Conservation (phyloP, 139 green algal species). For the Desmodesmus armatus region DNA sequence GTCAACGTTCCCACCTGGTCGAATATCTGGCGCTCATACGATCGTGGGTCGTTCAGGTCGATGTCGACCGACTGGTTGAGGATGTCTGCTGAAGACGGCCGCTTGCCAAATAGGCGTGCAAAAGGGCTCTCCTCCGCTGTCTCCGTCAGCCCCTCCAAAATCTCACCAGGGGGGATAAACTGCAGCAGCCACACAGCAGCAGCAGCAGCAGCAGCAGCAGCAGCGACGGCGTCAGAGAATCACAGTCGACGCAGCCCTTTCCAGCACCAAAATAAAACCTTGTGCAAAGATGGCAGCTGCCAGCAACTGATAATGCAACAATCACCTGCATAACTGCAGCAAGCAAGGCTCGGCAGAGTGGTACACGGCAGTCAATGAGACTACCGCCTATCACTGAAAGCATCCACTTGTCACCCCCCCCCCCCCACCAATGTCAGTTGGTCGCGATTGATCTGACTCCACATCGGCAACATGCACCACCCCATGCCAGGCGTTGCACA, state of each 20-base stretch:
- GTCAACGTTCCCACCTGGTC: conserved; percentile 44
- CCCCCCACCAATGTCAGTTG: no score
- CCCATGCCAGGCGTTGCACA: not conserved
- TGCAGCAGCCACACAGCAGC: conserved; percentile 7
- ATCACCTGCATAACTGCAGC: no score
- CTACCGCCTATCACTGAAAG: no score
- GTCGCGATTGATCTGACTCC: no score
- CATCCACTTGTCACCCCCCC: no score
- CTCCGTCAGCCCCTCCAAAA: conserved; percentile 34
- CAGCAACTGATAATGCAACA: no score
- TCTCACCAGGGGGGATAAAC: conserved; percentile 33
- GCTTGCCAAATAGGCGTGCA: conserved; percentile 25
- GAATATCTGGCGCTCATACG: conserved; percentile 50
- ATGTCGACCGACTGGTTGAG: conserved; percentile 44
- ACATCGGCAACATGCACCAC: not conserved
- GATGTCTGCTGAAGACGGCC: no score
- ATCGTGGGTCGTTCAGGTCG: conserved; percentile 47
- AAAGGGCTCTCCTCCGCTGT: conserved; percentile 38
- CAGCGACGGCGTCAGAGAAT: not conserved
- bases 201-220: conserved; percentile 37
- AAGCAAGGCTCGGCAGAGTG: no score
- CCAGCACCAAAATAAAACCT: no score
- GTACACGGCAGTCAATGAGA: no score
- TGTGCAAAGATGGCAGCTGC: no score
- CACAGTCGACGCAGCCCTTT: no score